Evolutionary conservation across 371 early-diverging fungal genomes (phyloP), one percentile per base, ranked within the genome.

Genomic region (Dinochytrium kinnereticum): DNA sequence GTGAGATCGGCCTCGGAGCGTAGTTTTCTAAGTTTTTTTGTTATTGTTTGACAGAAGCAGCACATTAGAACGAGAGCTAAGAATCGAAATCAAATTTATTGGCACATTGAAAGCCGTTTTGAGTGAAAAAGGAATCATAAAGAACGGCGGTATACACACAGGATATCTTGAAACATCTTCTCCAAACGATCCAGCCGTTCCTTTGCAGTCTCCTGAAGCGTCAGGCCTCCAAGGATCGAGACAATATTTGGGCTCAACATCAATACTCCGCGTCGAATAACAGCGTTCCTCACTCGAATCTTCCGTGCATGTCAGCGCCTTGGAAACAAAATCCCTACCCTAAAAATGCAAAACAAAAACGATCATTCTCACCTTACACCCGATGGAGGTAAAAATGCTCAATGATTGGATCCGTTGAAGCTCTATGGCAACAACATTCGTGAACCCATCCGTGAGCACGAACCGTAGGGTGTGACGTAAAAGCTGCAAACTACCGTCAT

Each of bases 401-500:
- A 66, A 28, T 21, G 33, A 37, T 2, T 3, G 24, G 7, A 66
- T 17, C 44, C 28, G 2, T 37, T 15, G 19, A 19, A 40, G 15
- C 24, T 66, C 66, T 19, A 66, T 17, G 2, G n/a, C 66, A 21
- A 28, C 28, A 33, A 66, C 28, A 28, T 66, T 10, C 38, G 40
- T 37, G 28, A 66, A 38, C 10, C 66, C 66, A 40, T 66, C 66
- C 28, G 66, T 34, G 5, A 66, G 30, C 2, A 66, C 44, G 3
- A 66, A 28, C 28, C 49, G 5, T 44, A 66, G 26, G 24, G 66
- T 66, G 19, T 44, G 38, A 39, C 66, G 38, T 37, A 7, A 36
- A 33, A 61, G 37, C 24, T 13, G 7, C 3, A 61, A 24, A 17
- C 7, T 5, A 30, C 66, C 38, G 28, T 44, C 26, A 40, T 26